Conservation (phyloP, 805 yeast genomes). For the Candida suzukii region DNA sequence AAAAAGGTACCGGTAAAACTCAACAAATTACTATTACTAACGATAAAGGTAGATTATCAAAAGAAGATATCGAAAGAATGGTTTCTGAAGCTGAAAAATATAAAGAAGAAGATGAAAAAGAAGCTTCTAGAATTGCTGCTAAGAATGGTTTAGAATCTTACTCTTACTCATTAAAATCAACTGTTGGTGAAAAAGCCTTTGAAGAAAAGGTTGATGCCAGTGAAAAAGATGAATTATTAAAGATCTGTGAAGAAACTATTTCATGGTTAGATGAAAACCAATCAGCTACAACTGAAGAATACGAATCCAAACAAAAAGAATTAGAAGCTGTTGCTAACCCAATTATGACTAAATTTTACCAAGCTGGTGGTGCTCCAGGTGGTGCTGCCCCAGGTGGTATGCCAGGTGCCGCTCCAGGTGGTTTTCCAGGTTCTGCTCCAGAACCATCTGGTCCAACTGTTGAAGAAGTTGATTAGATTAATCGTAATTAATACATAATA, state of each 20-base stretch:
- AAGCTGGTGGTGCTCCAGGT: conserved; percentile 66
- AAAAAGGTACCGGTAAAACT: conserved; percentile 97
- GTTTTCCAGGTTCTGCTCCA: conserved; percentile 31
- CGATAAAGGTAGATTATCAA: conserved; percentile 97
- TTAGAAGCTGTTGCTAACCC: conserved; percentile 94
- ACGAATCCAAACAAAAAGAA: conserved; percentile 88
- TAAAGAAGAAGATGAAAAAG: conserved; percentile 95
- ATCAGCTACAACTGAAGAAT: conserved; percentile 91
- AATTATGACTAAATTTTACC: conserved; percentile 94
- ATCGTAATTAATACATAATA: background rate
- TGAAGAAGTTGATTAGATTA: conserved; percentile 61
- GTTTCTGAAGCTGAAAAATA: conserved; percentile 95
- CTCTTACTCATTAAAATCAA: conserved; percentile 86
- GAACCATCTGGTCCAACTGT: conserved; percentile 64
- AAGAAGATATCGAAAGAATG: conserved; percentile 98
- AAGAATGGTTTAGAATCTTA: conserved; percentile 95
- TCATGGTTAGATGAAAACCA: conserved; percentile 91
- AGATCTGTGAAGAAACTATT: conserved; percentile 80
- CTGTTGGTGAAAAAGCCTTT: conserved; percentile 66
- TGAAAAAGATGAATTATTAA: conserved; percentile 50
- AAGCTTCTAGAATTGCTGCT: conserved; percentile 86
- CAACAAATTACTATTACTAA: conserved; percentile 96
- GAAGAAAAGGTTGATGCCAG: conserved; percentile 62
- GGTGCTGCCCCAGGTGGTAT: conserved; percentile 48
- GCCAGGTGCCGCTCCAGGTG: conserved; percentile 32